Conservation (phyloP, 1,284 basidiomycete genomes). For the Coniferiporia sulphurascens region DNA sequence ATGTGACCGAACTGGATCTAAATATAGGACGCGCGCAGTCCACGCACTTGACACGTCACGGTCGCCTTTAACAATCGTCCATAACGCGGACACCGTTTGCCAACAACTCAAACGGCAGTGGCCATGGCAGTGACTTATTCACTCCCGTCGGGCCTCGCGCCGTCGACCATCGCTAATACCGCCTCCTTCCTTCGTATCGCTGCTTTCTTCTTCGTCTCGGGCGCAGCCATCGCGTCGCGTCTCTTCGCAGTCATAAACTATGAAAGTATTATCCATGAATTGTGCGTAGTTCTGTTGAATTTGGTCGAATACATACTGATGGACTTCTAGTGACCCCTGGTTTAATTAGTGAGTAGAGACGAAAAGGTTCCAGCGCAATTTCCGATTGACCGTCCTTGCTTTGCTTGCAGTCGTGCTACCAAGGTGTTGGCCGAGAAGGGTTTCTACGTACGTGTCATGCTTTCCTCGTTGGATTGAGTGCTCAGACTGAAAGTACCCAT, state of each 20-base stretch:
- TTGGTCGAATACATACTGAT: constrained; percentile 15
- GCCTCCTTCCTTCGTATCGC: constrained; percentile 83
- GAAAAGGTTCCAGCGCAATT: neutral
- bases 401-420: constrained; percentile 73
- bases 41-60: constrained; percentile 9
- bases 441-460: constrained; percentile 72
- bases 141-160: constrained; percentile 64
- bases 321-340: constrained; percentile 80
- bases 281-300: constrained; percentile 50
- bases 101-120: constrained; percentile 17
- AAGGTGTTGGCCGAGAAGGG: constrained; percentile 83
- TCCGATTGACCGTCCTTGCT: neutral
- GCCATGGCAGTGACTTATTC: constrained; percentile 65
- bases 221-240: constrained; percentile 91
- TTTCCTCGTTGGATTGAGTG: neutral
- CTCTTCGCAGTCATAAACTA: constrained; percentile 98
- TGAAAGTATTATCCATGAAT: constrained; percentile 99
- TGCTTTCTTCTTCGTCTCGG: constrained; percentile 83
- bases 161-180: constrained; percentile 72
- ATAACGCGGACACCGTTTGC: constrained; percentile 2
- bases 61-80: constrained; percentile 3
- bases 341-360: constrained; percentile 78
- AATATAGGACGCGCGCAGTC: constrained; percentile 5
- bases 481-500: constrained; percentile 13
- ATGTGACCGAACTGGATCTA: neutral